phyloP scores from a whole-genome alignment of 1,139 yeast species.

The Blastobotrys buckinghamii region DNA sequence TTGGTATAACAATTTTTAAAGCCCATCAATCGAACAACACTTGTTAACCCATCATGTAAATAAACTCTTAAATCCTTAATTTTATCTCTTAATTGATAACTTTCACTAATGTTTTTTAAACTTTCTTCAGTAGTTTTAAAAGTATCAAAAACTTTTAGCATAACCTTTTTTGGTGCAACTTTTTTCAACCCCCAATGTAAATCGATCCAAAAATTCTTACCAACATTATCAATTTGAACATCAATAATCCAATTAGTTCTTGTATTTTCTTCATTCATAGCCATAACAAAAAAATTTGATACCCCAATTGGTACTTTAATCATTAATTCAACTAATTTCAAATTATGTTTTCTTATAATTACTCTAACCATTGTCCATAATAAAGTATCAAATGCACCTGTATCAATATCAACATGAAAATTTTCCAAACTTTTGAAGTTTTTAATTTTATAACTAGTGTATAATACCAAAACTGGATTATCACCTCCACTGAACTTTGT shows the following conservation, averaged over 20 bases:
- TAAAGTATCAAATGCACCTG: neutral
- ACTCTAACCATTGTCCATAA: neutral
- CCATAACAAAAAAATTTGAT: neutral
- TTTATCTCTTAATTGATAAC: neutral
- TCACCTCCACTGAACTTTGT: neutral
- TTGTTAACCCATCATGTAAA: neutral
- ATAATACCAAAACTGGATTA: neutral
- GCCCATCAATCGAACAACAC: neutral
- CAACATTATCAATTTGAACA: neutral
- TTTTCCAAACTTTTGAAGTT: neutral
- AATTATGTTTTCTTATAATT: neutral
- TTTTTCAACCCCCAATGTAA: neutral
- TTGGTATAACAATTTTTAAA: neutral
- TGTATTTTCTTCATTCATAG: neutral
- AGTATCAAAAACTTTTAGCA: too few relatives aligned
- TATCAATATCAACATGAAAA: neutral
- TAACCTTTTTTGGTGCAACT: too few relatives aligned
- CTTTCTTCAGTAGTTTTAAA: too few relatives aligned
- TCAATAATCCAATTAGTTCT: neutral
- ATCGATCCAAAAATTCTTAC: neutral
- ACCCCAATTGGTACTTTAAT: neutral
- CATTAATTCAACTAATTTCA: neutral
- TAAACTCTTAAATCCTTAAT: neutral
- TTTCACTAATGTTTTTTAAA: neutral
- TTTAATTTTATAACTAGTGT: neutral